phyloP scores from a whole-genome alignment of 768 basidiomycete species.

The Mycena amicta region DNA sequence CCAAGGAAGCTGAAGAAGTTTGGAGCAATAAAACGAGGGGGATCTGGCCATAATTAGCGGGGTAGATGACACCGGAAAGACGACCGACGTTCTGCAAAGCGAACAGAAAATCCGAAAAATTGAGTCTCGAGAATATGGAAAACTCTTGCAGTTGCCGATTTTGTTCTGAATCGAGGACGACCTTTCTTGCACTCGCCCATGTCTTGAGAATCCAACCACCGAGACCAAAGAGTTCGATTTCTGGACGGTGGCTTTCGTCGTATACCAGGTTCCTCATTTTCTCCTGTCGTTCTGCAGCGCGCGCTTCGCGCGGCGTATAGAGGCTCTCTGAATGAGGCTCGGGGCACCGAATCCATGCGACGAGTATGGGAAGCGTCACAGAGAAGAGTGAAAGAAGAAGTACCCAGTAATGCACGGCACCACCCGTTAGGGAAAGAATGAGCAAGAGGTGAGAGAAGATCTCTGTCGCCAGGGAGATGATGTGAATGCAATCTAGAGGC shows the following conservation, averaged over 20 bases:
- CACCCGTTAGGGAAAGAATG: constrained; percentile 63
- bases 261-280: constrained; percentile 74
- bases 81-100: constrained; percentile 72
- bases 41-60: constrained; percentile 47
- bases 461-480: constrained; percentile 72
- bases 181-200: constrained; percentile 69
- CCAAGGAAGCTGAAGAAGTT: constrained; percentile 72
- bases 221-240: constrained; percentile 80
- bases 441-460: constrained; percentile 72
- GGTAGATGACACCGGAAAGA: constrained; percentile 24
- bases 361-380: constrained; percentile 58
- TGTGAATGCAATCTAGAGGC: constrained; percentile 76
- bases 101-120: constrained; percentile 63
- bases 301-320: constrained; percentile 59
- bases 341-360: constrained; percentile 51
- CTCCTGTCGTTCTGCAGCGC: constrained; percentile 71
- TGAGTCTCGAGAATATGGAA: constrained; percentile 57
- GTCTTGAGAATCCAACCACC: constrained; percentile 82
- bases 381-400: constrained; percentile 65
- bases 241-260: constrained; percentile 76
- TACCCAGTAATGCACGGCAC: constrained; percentile 55
- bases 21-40: constrained; percentile 75
- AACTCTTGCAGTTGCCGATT: constrained; percentile 43
- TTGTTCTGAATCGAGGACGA: constrained; percentile 60
- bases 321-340: constrained; percentile 44